These are phyloP conservation scores for Dipteronia dyeriana DNA, from an alignment of 345 rosid genomes.

Conservation along the genomic window DNA sequence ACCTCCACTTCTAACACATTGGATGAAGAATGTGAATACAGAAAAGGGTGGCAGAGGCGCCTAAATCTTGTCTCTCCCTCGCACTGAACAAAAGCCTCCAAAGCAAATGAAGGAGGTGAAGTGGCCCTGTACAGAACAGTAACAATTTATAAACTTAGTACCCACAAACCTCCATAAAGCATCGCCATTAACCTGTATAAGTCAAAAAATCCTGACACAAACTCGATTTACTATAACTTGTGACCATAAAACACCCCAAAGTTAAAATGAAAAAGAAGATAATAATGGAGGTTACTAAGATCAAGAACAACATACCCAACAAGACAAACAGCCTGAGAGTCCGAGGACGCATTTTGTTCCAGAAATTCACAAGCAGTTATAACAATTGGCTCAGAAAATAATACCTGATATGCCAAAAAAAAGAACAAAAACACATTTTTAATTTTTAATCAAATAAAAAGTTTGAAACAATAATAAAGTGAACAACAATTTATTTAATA, in stretches of 20 bases:
- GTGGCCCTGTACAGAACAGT: constrained; percentile 69
- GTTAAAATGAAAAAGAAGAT: not conserved
- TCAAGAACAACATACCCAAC: constrained; percentile 61
- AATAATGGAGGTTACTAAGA: not conserved
- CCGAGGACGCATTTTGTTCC: constrained; percentile 84
- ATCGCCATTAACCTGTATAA: not conserved
- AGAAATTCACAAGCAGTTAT: constrained; percentile 93
- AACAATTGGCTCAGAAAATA: constrained; percentile 91
- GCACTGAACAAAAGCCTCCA: constrained; percentile 94
- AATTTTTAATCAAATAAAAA: too few relatives aligned
- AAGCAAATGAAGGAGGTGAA: constrained; percentile 96
- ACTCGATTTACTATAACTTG: not conserved
- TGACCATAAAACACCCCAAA: not conserved
- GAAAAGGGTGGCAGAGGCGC: constrained; percentile 96
- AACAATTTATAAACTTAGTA: constrained; percentile 9
- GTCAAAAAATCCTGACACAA: not conserved
- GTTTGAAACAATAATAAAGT: constrained; percentile 5
- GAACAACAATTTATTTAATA: constrained; percentile 7
- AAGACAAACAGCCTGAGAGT: constrained; percentile 75
- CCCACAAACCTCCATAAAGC: not conserved
- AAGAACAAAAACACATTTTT: not conserved
- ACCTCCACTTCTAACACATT: constrained; percentile 98
- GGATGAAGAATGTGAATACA: constrained; percentile 94
- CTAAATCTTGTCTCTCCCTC: constrained; percentile 92
- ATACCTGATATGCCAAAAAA: constrained; percentile 48